Evolutionary conservation across 257 asterid species (phyloP).

Genomic region (Ocimum tenuiflorum): DNA sequence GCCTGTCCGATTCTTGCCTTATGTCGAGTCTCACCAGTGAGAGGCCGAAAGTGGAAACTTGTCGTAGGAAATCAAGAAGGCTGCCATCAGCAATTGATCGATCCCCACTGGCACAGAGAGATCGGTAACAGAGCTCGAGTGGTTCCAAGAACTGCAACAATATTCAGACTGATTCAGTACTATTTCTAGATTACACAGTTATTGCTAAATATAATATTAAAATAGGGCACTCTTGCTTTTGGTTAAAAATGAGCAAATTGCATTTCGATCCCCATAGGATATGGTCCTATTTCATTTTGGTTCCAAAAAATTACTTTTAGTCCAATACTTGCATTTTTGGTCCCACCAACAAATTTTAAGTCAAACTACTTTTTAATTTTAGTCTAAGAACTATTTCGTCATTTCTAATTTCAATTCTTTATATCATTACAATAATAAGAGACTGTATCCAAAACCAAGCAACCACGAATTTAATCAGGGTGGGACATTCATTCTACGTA

Average conservation of each 20-base stretch:
- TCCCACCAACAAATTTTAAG: too few species aligned
- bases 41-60: constrained; percentile 63
- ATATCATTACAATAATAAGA: background rate
- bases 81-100: constrained; percentile 58
- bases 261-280: background rate
- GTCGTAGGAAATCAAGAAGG: constrained; percentile 60
- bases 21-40: constrained; percentile 56
- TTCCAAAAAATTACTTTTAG: too few species aligned
- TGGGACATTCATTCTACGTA: background rate
- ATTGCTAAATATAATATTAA: too few species aligned
- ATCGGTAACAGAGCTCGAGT: constrained; percentile 61
- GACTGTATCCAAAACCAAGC: background rate
- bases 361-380: too few species aligned
- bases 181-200: too few species aligned
- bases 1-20: constrained; percentile 64
- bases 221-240: background rate
- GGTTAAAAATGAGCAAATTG: background rate
- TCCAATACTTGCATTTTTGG: too few species aligned
- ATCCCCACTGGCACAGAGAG: constrained; percentile 59
- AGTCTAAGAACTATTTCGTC: too few species aligned
- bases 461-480: background rate
- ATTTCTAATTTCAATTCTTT: too few species aligned
- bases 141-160: constrained; percentile 52
- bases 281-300: too few species aligned
- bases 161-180: background rate